Evolutionary conservation across 352 stramenopile species (phyloP).

Genomic region (Pythium periplocum): DNA sequence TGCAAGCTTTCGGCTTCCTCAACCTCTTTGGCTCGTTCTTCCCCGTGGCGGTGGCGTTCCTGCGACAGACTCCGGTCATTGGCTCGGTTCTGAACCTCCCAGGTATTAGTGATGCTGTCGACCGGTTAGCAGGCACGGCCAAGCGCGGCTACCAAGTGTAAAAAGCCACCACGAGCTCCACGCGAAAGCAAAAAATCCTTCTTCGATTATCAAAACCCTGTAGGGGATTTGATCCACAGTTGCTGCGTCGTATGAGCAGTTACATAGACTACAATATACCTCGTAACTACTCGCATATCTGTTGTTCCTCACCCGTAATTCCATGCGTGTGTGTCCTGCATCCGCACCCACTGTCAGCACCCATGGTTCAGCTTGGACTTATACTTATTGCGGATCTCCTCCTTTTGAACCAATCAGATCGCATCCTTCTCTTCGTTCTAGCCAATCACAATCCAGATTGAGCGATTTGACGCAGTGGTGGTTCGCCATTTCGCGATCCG

Average conservation of each 20-base stretch:
- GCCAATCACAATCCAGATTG: conserved; percentile 11
- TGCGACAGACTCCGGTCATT: conserved; percentile 91
- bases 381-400: conserved; percentile 3
- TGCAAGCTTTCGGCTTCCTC: conserved; percentile 92
- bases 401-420: conserved; percentile 3
- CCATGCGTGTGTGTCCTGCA: no score
- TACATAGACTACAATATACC: no score
- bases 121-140: conserved; percentile 74
- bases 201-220: no score
- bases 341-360: no score
- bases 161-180: background rate
- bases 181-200: background rate
- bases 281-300: no score
- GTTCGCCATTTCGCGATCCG: conserved; percentile 3
- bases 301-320: no score
- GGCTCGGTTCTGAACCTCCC: conserved; percentile 85
- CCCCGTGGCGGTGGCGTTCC: conserved; percentile 89
- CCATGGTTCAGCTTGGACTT: background rate
- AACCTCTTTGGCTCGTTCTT: conserved; percentile 97
- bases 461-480: conserved; percentile 1
- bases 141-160: conserved; percentile 88
- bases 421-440: background rate
- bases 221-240: no score
- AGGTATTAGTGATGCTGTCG: conserved; percentile 73
- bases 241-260: no score